Evolutionary conservation across 306 rosid species (phyloP).

Genomic region (Corylus americana): DNA sequence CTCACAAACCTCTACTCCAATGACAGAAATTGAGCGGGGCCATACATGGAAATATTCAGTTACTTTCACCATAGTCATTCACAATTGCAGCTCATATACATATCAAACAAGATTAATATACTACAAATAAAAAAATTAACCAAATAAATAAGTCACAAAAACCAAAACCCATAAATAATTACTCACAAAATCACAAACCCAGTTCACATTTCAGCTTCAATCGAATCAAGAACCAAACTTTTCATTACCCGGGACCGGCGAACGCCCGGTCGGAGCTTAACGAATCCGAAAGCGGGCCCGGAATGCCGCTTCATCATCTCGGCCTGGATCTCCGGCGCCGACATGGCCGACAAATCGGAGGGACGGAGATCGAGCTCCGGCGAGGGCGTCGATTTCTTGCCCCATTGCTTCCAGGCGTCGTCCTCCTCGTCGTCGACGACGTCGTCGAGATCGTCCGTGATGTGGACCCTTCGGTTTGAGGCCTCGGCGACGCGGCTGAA

Average conservation of each 20-base stretch:
- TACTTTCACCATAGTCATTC: background rate
- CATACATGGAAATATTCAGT: background rate
- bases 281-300: constrained; percentile 77
- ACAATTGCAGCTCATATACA: background rate
- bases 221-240: constrained; percentile 9
- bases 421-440: constrained; percentile 90
- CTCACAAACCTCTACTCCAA: background rate
- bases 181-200: background rate
- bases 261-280: constrained; percentile 73
- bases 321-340: constrained; percentile 68
- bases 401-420: constrained; percentile 86
- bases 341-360: constrained; percentile 59
- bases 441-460: constrained; percentile 86
- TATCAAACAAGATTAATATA: background rate
- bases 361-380: constrained; percentile 39
- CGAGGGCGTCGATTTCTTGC: constrained; percentile 59
- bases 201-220: constrained; percentile 16
- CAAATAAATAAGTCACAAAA: background rate
- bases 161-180: background rate
- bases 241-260: constrained; percentile 58
- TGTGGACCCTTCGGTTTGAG: constrained; percentile 60
- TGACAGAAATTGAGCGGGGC: too few species aligned
- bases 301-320: constrained; percentile 68
- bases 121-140: background rate
- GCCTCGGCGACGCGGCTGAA: constrained; percentile 43